These are phyloP conservation scores for Ceratocystiopsis minuta DNA, from an alignment of 2,329 filamentous ascomycete species.

Conservation along the genomic window DNA sequence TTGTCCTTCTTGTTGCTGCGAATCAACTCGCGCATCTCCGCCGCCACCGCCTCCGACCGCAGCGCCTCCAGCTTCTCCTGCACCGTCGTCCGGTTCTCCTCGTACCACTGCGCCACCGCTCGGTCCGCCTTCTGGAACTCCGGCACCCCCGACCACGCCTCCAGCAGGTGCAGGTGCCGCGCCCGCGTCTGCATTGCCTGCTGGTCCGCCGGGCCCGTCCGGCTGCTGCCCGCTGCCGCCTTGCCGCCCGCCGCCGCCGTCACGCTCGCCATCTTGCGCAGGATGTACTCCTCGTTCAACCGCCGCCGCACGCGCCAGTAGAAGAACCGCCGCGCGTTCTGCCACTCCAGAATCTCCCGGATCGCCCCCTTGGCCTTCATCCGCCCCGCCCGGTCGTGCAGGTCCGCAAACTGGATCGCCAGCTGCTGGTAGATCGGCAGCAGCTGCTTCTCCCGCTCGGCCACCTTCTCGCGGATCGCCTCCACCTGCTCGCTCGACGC, in stretches of 20 bases:
- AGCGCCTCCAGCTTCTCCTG: slow-evolving; percentile 69
- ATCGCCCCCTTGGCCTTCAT: slow-evolving; percentile 98
- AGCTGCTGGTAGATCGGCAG: slow-evolving; percentile 90
- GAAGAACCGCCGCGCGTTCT: slow-evolving; percentile 87
- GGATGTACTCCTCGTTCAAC: slow-evolving; percentile 91
- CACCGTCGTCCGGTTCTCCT: slow-evolving; percentile 75
- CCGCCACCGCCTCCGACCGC: slow-evolving; percentile 44
- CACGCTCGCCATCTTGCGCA: slow-evolving; percentile 59
- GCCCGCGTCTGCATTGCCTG: slow-evolving; percentile 31
- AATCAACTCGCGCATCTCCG: slow-evolving; percentile 56
- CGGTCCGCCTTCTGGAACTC: slow-evolving; percentile 66
- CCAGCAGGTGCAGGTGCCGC: slow-evolving; percentile 54
- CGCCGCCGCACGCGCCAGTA: slow-evolving; percentile 98
- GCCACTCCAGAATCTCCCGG: slow-evolving; percentile 67
- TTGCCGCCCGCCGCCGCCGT: slow-evolving; percentile 11
- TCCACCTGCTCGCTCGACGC: slow-evolving; percentile 58
- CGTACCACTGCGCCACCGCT: slow-evolving; percentile 84
- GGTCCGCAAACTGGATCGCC: slow-evolving; percentile 88
- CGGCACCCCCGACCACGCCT: slow-evolving; percentile 64
- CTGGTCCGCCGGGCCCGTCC: too few relatives aligned
- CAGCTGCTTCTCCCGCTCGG: slow-evolving; percentile 67
- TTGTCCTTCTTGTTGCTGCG: slow-evolving; percentile 52
- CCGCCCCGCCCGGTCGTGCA: slow-evolving; percentile 89
- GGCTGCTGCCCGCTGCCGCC: slow-evolving; percentile 13
- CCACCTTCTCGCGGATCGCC: slow-evolving; percentile 69